Base-by-base conservation (phyloP, 176 grass and related monocot genomes). In the Raddia guianensis region DNA sequence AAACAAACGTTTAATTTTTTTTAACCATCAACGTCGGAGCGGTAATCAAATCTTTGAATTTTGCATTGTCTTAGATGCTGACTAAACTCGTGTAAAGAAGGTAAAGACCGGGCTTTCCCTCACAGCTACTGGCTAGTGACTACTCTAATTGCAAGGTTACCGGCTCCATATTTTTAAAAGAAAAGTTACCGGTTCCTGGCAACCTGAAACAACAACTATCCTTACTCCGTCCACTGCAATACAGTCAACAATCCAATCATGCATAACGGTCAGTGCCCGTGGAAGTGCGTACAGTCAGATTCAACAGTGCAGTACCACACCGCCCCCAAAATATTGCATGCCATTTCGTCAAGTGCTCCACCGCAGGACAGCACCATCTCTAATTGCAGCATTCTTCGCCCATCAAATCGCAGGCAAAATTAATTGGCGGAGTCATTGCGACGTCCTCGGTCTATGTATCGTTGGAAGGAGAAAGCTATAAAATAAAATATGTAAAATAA, bases 291-390 rank as follows among this genome's bases (percentile, higher is more conserved):
- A 60, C 75, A 12, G 35, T 64, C 79, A 63, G 10, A 63, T 34
- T 63, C 27, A 14, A 69, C 74, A 77, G 74, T 33, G 14, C 64
- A 12, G 6, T n/a, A n/a, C 27, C 21, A 62, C 21, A 27, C 27
- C 1, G 27, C 21, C 5, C 32, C 9, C 0, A 34, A 47, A 40
- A 32, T 5, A 18, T 16, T n/a, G 15, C 84, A 53, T 47, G 14
- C 19, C 71, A 70, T 52, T 71, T 46, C 45, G 49, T 82, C 60
- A 10, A 80, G 66, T 78, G 66, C 58, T 83, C 75, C 75, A 84
- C 81, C 34, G 18, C 42, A 43, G n/a, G 73, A 35, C 10, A 73
- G 70, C 44, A 20, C 42, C 76, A 45, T 80, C 70, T 80, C 70
- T 44, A 33, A 14, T 56, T 49, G 51, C 49, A 54, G 49, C 32